A percentile compares a stretch with the other conserved stretches of the same genome.
Conservation (phyloP, 2,329 filamentous ascomycete genomes). For the Nemania bipapillata region DNA sequence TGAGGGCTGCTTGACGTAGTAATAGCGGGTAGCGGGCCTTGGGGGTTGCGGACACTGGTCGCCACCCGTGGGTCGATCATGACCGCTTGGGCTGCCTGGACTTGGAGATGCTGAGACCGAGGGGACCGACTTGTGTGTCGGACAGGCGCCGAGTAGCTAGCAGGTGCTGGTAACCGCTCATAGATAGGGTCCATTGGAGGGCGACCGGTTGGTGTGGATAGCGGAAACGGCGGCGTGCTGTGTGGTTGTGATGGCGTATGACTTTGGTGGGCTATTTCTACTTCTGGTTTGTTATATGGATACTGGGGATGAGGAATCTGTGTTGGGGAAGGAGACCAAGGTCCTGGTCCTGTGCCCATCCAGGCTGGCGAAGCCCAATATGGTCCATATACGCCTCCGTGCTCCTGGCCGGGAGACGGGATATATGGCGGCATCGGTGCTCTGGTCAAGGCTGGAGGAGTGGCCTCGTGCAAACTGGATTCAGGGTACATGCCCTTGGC, state of each 20-base stretch:
- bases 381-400: constrained; percentile 51
- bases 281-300: constrained; percentile 41
- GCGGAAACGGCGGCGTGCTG: constrained; percentile 28
- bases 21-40: constrained; percentile 60
- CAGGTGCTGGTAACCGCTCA: constrained; percentile 44
- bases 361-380: constrained; percentile 55
- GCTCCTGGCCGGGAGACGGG: constrained; percentile 44
- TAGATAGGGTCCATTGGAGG: constrained; percentile 44
- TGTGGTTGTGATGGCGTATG: constrained; percentile 39
- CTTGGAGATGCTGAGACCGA: constrained; percentile 59
- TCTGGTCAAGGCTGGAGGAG: constrained; percentile 82
- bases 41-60: constrained; percentile 53
- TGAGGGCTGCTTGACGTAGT: constrained; percentile 46
- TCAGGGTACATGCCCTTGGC: constrained; percentile 97
- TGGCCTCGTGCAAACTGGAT: constrained; percentile 87
- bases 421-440: constrained; percentile 70
- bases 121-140: constrained; percentile 52
- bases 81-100: constrained; percentile 56
- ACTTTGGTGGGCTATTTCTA: constrained; percentile 46
- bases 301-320: constrained; percentile 55
- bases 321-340: constrained; percentile 56
- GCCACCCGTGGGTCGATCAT: constrained; percentile 55
- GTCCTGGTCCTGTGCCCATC: constrained; percentile 34
- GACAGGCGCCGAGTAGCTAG: constrained; percentile 49
- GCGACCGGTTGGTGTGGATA: constrained; percentile 35